Base-by-base conservation (phyloP, 1,284 basidiomycete genomes). In the Phlebopus sp. region DNA sequence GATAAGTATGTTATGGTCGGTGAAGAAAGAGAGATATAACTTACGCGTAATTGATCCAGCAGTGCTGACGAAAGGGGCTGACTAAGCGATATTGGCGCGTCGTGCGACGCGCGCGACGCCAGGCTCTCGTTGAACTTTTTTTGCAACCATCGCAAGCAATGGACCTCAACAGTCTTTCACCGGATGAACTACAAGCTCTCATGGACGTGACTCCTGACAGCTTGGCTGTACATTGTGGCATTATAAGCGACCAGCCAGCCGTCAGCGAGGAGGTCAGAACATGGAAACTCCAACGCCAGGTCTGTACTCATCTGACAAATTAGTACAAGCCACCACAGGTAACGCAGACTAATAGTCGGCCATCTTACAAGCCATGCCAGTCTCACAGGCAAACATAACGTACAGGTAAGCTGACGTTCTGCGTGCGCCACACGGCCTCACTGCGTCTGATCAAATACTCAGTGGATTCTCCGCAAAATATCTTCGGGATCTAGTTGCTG, bases 391-490 rank as follows among this genome's bases (percentile, higher is more conserved):
- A 29, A 47, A 52, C 29, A 55, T 54, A 3, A 46, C 63, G 18
- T 57, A 64, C 47, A 51, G 50, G 66, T 59, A 44, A 42, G 37
- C 37, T 36, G 18, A 30, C 39, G 17, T 34, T 23, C n/a, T 23
- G 21, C 17, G 25, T n/a, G n/a, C n/a, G n/a, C n/a, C n/a, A n/a
- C 5, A 35, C 27, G n/a, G 13, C 3, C 10, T 23, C 10, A 25
- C 9, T 14, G 4, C 10, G 36, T 8, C 19, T 23, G 30, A 48
- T 17, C n/a, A n/a, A 5, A 13, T 15, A 11, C 23, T 38, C 31
- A 74, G 73, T 41, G 67, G 72, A 59, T 56, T 71, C 41, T 64
- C 70, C 23, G 72, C 73, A 29, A 70, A 63, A 47, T 64, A 71
- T 51, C 57, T 71, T 18, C 69, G 69, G 11, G 57, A 51, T 15